Percentiles rank a stretch among this genome's conserved stretches.
Evolutionary conservation across 2,329 filamentous ascomycete species (phyloP).

Genomic region (Xylariales sp.): DNA sequence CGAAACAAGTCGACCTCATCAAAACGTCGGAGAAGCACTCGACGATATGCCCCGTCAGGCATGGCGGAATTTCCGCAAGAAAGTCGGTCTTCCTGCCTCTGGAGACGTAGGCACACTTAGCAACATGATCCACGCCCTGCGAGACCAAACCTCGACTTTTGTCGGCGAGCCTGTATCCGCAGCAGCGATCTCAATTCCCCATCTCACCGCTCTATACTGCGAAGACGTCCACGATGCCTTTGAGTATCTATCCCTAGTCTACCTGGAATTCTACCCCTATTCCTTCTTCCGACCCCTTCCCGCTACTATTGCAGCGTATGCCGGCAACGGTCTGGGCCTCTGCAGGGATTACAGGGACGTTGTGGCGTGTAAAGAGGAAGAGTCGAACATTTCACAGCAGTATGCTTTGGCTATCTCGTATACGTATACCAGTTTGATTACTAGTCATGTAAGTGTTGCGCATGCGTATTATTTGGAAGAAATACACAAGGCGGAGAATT

Average conservation of each 20-base stretch:
- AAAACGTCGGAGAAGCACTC: constrained; percentile 8
- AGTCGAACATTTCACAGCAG: constrained; percentile 1
- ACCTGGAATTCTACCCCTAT: constrained; percentile 9
- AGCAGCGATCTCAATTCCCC: constrained; percentile 12
- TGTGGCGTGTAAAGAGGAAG: constrained; percentile 9
- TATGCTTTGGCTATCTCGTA: constrained; percentile 11
- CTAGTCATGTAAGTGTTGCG: constrained; percentile 8
- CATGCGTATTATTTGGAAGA: background rate
- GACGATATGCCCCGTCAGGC: constrained; percentile 6
- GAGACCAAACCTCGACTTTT: constrained; percentile 6
- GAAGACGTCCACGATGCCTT: constrained; percentile 13
- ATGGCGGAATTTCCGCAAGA: constrained; percentile 8
- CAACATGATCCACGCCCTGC: constrained; percentile 13
- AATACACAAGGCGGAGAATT: background rate
- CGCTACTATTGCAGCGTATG: constrained; percentile 9
- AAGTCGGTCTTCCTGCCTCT: constrained; percentile 10
- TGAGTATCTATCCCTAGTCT: constrained; percentile 11
- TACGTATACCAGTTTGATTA: constrained; percentile 11
- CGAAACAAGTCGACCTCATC: constrained; percentile 8
- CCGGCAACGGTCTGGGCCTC: constrained; percentile 12
- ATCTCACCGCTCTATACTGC: constrained; percentile 13
- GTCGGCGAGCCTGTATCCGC: constrained; percentile 13
- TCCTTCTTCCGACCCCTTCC: constrained; percentile 1
- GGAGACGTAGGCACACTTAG: constrained; percentile 12
- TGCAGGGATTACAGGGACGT: constrained; percentile 11